Evolutionary conservation across 2,329 filamentous ascomycete genomes (phyloP), one percentile per base, ranked within the genome.

Genomic region (Sarocladium kiliense): DNA sequence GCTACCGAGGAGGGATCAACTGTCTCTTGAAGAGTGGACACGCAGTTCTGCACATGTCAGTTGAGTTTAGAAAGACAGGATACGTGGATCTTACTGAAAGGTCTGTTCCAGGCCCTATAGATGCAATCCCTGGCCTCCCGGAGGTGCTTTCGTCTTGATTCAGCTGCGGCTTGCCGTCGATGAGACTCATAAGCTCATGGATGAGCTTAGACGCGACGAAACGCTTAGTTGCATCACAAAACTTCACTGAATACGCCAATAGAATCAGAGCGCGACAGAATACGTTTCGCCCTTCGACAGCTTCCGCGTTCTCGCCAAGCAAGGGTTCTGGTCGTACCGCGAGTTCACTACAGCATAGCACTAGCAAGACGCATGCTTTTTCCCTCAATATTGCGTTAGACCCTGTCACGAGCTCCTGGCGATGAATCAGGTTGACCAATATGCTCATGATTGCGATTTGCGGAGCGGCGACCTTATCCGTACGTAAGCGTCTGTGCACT

Each of bases 281-380:
- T 25, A 23, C 16, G 3, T 12, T 27, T 4, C 47, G 47, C 23
- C 58, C 56, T 49, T 68, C 61, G 6, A 72, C 61, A 6, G 58
- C 58, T 47, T 62, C 60, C 11, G 7, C 11, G 30, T n/a, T 34
- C 11, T 62, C 55, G 9, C 64, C 59, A n/a, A 66, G 58, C 16
- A 72, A 61, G 10, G 64, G 64, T 21, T 66, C 66, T 19, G 67
- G 65, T 12, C 62, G 63, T 19, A 62, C 67, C 25, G 71, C 64
- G 56, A 74, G 62, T 30, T 79, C 74, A 19, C 66, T 68, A 51
- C 74, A 78, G 12, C 78, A 66, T 3, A 76, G 55, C 14, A 73
- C 66, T 16, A 78, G 64, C 9, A 75, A 58, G 3, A 70, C 68
- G 53, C 67, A 66, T 9, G 66, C 66, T 56, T 77, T 77, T 34